Conservation (phyloP, 805 yeast genomes). For the Cyberlindnera veronae region DNA sequence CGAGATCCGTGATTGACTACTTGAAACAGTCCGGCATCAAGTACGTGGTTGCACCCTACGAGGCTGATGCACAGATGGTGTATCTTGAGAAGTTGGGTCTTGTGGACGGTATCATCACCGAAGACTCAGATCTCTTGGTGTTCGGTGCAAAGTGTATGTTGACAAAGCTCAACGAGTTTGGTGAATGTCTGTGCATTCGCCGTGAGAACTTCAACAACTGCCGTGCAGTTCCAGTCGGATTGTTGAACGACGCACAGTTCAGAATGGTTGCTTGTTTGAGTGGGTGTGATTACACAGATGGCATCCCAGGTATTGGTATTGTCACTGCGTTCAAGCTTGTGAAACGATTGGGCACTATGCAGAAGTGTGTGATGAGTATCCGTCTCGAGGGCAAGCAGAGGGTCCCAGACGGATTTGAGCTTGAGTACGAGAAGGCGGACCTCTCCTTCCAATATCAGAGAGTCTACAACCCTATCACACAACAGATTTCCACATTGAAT, state of each 20-base stretch:
- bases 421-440: conserved; percentile 63
- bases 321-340: conserved; percentile 68
- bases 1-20: conserved; percentile 74
- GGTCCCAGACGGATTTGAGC: conserved; percentile 55
- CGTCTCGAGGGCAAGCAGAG: conserved; percentile 55
- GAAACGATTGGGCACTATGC: conserved; percentile 45
- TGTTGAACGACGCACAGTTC: conserved; percentile 53
- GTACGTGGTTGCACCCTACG: conserved; percentile 94
- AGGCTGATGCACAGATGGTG: conserved; percentile 97
- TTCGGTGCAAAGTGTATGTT: conserved; percentile 79
- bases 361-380: conserved; percentile 53
- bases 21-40: conserved; percentile 54
- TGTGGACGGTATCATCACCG: conserved; percentile 85
- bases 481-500: conserved; percentile 53
- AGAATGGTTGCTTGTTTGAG: conserved; percentile 78
- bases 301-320: conserved; percentile 78
- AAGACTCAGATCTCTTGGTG: conserved; percentile 87
- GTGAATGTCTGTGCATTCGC: conserved; percentile 65
- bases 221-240: conserved; percentile 47
- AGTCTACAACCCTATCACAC: conserved; percentile 66
- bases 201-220: conserved; percentile 51
- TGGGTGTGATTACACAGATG: conserved; percentile 96
- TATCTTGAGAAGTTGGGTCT: conserved; percentile 70
- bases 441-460: conserved; percentile 82
- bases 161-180: conserved; percentile 75